phyloP scores from a whole-genome alignment of 768 basidiomycete species.

The Tylopilus vinaceipallidus region DNA sequence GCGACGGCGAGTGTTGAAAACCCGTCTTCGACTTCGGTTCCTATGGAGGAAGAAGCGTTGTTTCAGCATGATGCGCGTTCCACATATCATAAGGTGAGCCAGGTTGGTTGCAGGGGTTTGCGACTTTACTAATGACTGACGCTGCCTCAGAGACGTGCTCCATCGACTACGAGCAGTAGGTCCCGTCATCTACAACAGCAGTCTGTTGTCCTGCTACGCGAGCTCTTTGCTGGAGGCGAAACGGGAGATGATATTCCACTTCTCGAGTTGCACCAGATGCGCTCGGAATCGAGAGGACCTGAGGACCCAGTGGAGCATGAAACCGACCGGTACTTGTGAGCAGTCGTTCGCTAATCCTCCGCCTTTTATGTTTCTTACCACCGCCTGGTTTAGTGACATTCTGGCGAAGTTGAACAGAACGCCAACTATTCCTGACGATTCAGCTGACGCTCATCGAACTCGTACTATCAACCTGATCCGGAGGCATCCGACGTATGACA shows the following conservation, averaged over 20 bases:
- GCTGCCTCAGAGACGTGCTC: slow-evolving; percentile 6
- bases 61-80: slow-evolving; percentile 57
- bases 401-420: slow-evolving; percentile 64
- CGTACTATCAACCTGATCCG: slow-evolving; percentile 85
- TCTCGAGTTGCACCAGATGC: slow-evolving; percentile 44
- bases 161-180: slow-evolving; percentile 27
- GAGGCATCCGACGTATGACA: slow-evolving; percentile 87
- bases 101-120: slow-evolving; percentile 27
- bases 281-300: slow-evolving; percentile 30
- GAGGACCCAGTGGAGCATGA: slow-evolving; percentile 48
- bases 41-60: slow-evolving; percentile 77
- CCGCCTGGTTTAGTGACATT: slow-evolving; percentile 50
- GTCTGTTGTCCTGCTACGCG: slow-evolving; percentile 61
- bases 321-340: slow-evolving; percentile 73
- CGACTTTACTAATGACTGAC: slow-evolving; percentile 12
- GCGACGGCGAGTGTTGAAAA: slow-evolving; percentile 69
- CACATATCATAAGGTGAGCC: slow-evolving; percentile 25
- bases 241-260: slow-evolving; percentile 57
- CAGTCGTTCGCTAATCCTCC: neutral
- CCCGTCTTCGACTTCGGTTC: slow-evolving; percentile 67
- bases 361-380: slow-evolving; percentile 5
- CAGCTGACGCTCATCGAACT: slow-evolving; percentile 62
- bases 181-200: slow-evolving; percentile 52
- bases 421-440: slow-evolving; percentile 44
- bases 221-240: slow-evolving; percentile 59